Conservation (phyloP, 2,329 filamentous ascomycete species). For the Fusarium penzigii region DNA sequence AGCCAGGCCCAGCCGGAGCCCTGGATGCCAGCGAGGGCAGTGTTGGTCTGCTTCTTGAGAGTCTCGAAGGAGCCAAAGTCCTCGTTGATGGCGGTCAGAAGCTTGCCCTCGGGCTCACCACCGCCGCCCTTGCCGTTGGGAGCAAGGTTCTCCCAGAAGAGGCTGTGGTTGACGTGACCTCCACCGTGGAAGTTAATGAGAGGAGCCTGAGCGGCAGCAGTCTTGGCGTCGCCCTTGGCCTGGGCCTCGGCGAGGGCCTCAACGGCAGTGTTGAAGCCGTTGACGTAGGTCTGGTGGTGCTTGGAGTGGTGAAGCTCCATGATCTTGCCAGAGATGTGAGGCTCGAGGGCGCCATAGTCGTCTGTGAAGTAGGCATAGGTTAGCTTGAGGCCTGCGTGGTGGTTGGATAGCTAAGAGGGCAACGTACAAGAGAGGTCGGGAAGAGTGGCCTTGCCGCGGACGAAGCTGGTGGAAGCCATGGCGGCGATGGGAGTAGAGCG, state of each 20-base stretch:
- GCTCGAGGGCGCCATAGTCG: slow-evolving; percentile 94
- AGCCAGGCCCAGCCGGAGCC: slow-evolving; percentile 93
- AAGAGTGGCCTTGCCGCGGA: slow-evolving; percentile 86
- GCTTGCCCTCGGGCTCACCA: slow-evolving; percentile 61
- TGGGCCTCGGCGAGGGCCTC: slow-evolving; percentile 70
- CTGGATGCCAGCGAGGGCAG: slow-evolving; percentile 73
- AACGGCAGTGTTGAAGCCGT: slow-evolving; percentile 78
- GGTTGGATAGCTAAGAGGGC: background rate
- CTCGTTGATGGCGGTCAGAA: slow-evolving; percentile 63
- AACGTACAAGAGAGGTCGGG: slow-evolving; percentile 71
- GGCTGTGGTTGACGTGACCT: slow-evolving; percentile 82
- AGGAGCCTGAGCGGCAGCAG: slow-evolving; percentile 52
- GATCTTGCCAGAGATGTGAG: slow-evolving; percentile 80
- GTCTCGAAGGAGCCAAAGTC: slow-evolving; percentile 67
- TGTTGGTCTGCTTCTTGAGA: slow-evolving; percentile 67
- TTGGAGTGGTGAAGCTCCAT: slow-evolving; percentile 96
- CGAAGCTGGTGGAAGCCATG: slow-evolving; percentile 73
- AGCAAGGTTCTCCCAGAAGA: slow-evolving; percentile 83
- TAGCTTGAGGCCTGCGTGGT: background rate
- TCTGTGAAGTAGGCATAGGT: slow-evolving; percentile 55
- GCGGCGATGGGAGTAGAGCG: slow-evolving; percentile 62
- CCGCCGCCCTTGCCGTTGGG: slow-evolving; percentile 64
- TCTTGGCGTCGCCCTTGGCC: slow-evolving; percentile 59
- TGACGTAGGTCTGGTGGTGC: slow-evolving; percentile 94
- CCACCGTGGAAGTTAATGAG: slow-evolving; percentile 79